Evolutionary conservation across 2,329 filamentous ascomycete species (phyloP), one percentile per base, ranked within the genome.

Genomic region (Cadophora sp.): DNA sequence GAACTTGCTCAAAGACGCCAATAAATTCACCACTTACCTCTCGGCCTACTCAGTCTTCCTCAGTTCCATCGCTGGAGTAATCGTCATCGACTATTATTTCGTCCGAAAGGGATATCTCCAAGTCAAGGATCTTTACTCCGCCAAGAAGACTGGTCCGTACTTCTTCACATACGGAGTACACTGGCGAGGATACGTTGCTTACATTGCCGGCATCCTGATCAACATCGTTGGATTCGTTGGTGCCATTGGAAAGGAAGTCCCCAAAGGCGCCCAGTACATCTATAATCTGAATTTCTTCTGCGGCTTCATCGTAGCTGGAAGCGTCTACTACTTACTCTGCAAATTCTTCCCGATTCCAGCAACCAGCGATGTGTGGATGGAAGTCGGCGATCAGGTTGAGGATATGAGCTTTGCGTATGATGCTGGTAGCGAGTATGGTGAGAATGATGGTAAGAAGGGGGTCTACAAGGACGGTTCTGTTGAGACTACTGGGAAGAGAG

Each of bases 21-120:
- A 95, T 83, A 89, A 91, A 80, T 97, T 97, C 82, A 96, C 92
- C 0, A 97, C 92, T 3, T 97, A 97, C 77, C 88, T 97, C 0
- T 96, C 92, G 0, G 91, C 94, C 0, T 97, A 97, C 82, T 94
- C 92, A 3, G 93, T 97, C 66, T 97, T 97, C 81, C 86, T 97
- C n/a, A 94, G 92, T 68, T 93, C 92, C 53, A 97, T 97, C 71
- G 94, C 93, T 0, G 94, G 94, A n/a, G 93, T 97, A 71, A 96
- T 97, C 82, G 84, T 94, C 69, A 87, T 85, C 73, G 94, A 97
- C 79, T 97, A 97, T 83, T 63, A 97, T 80, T 70, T 91, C 66
- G 92, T 97, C 5, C 91, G 94, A 67, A 89, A 86, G 68, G 94
- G 94, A 5, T 97, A 94, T 78, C 83, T 96, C 2, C 88, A 94